These are phyloP conservation scores for Trypanosoma cruzi DNA, from an alignment of 208 protist species.

Conservation along the genomic window DNA sequence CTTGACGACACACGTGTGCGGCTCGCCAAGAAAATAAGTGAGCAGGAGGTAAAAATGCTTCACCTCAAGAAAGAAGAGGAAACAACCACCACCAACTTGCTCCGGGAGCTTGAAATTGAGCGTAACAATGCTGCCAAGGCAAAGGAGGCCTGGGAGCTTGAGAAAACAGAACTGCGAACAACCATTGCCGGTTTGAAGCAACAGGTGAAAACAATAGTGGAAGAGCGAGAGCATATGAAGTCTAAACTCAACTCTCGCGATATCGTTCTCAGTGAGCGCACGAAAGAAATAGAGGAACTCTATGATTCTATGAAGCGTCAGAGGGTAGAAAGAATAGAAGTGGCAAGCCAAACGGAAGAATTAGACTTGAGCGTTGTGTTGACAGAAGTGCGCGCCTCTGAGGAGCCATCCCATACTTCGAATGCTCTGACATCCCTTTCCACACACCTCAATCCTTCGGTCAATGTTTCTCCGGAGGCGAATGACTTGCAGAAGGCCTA, in stretches of 20 bases:
- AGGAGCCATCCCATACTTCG: neutral
- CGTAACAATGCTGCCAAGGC: neutral
- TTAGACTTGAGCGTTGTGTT: neutral
- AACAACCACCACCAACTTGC: neutral
- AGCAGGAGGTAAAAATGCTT: constrained; percentile 22
- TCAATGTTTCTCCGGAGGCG: neutral
- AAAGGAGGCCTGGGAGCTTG: neutral
- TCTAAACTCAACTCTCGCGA: neutral
- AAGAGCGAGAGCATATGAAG: constrained; percentile 8
- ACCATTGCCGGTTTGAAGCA: neutral
- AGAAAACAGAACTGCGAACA: neutral
- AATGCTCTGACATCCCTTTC: too few species aligned
- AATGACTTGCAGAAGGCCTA: neutral
- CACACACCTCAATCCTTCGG: neutral
- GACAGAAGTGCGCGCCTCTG: neutral
- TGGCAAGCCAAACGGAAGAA: constrained; percentile 9
- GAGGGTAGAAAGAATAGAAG: neutral
- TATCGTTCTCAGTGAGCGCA: neutral
- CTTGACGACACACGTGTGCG: constrained; percentile 25
- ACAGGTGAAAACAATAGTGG: neutral
- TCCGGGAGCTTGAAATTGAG: constrained; percentile 6
- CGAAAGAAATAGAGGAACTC: constrained; percentile 18
- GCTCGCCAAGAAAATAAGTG: constrained; percentile 2
- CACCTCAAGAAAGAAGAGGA: constrained; percentile 19
- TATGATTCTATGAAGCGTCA: neutral